phyloP scores from a whole-genome alignment of 176 grass and related monocot genomes.

The Phragmites australis region DNA sequence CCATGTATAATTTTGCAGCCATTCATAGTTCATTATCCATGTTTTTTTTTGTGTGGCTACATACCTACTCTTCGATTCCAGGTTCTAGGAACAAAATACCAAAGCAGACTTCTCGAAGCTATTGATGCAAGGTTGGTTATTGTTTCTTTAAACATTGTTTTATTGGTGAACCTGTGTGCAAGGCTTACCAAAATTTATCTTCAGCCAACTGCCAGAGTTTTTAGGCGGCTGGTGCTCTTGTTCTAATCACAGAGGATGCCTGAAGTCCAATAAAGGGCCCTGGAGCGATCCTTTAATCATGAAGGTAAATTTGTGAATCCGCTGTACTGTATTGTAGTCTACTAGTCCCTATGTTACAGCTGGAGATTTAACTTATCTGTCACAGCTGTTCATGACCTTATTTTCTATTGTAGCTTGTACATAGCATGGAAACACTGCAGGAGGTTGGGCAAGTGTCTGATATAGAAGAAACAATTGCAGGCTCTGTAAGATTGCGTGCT shows the following conservation, averaged over 20 bases:
- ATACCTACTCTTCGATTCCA: slow-evolving; percentile 38
- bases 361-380: slow-evolving; percentile 13
- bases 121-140: slow-evolving; percentile 79
- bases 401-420: slow-evolving; percentile 64
- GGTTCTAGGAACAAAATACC: slow-evolving; percentile 94
- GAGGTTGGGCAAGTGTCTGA: slow-evolving; percentile 68
- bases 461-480: slow-evolving; percentile 65
- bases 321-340: slow-evolving; percentile 12
- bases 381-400: slow-evolving; percentile 24
- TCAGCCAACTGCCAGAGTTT: slow-evolving; percentile 91
- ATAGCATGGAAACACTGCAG: slow-evolving; percentile 64
- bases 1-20: slow-evolving; percentile 63
- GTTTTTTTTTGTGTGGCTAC: slow-evolving; percentile 34
- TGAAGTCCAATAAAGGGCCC: slow-evolving; percentile 91
- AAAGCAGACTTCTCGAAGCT: slow-evolving; percentile 88
- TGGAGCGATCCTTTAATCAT: slow-evolving; percentile 92
- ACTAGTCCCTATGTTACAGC: slow-evolving; percentile 7
- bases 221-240: slow-evolving; percentile 86
- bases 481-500: slow-evolving; percentile 64
- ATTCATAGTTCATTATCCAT: slow-evolving; percentile 12
- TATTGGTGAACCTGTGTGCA: slow-evolving; percentile 13
- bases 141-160: slow-evolving; percentile 31
- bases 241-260: slow-evolving; percentile 74
- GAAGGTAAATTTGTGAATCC: slow-evolving; percentile 58
- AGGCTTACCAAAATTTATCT: slow-evolving; percentile 39